A percentile compares a stretch with the other conserved stretches of the same genome.
Evolutionary conservation across 495 filamentous ascomycete genomes (phyloP).

Genomic region (Parathielavia hyrcaniae): DNA sequence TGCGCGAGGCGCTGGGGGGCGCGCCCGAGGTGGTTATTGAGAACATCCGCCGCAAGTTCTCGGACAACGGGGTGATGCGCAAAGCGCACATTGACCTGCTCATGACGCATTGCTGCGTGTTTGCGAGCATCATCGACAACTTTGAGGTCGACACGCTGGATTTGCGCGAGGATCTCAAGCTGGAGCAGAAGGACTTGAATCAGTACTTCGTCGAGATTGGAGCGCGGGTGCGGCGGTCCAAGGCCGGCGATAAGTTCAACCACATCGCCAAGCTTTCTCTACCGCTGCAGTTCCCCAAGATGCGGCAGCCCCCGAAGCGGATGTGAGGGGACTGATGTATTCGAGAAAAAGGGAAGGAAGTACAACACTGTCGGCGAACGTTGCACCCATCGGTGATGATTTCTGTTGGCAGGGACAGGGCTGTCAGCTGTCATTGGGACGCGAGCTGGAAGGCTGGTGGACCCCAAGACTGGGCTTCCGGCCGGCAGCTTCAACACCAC

Average conservation of each 20-base stretch:
- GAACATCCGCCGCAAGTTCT: conserved; percentile 62
- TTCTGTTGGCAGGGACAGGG: neutral
- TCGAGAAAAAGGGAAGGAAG: neutral
- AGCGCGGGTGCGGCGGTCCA: conserved; percentile 50
- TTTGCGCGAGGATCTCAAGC: conserved; percentile 68
- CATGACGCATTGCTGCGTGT: conserved; percentile 61
- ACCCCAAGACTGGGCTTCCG: too few species aligned
- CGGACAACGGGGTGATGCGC: conserved; percentile 52
- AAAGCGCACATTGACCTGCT: conserved; percentile 59
- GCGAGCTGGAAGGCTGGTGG: too few species aligned
- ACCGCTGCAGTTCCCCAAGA: conserved; percentile 77
- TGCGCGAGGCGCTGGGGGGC: conserved; percentile 40
- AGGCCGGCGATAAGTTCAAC: conserved; percentile 45
- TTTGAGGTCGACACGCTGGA: conserved; percentile 70
- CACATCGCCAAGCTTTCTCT: conserved; percentile 65
- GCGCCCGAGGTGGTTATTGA: conserved; percentile 61
- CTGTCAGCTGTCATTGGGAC: too few species aligned
- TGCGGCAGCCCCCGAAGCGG: conserved; percentile 22
- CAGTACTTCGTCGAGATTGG: conserved; percentile 81
- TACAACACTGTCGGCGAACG: neutral
- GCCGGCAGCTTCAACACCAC: too few species aligned
- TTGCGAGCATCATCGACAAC: conserved; percentile 65
- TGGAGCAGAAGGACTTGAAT: conserved; percentile 59
- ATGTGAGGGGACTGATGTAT: conserved; percentile 11
- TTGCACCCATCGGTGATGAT: neutral